Percentiles rank a stretch among this genome's conserved stretches.
phyloP scores from a whole-genome alignment of 352 stramenopile genomes.

The Phytophthora boehmeriae region DNA sequence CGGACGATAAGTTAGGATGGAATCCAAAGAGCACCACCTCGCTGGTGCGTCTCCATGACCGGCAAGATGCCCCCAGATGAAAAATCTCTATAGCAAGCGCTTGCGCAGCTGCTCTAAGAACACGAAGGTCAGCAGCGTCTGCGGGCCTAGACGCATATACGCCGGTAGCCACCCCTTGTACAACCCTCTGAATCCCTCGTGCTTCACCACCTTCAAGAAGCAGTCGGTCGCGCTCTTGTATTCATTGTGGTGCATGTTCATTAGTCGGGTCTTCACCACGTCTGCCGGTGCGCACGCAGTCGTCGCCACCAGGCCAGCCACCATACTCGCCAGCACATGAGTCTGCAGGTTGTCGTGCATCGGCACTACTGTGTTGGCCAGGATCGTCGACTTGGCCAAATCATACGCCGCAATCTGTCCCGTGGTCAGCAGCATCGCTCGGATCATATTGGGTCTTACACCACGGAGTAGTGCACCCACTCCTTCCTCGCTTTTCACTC shows the following conservation, averaged over 20 bases:
- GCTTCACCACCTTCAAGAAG: slow-evolving; percentile 78
- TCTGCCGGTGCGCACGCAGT: slow-evolving; percentile 80
- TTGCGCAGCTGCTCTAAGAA: slow-evolving; percentile 83
- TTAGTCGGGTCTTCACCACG: slow-evolving; percentile 84
- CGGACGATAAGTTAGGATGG: no score
- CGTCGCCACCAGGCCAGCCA: slow-evolving; percentile 76
- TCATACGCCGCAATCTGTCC: slow-evolving; percentile 88
- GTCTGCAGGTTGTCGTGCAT: slow-evolving; percentile 76
- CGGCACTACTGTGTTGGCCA: slow-evolving; percentile 46
- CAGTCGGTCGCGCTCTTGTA: slow-evolving; percentile 84
- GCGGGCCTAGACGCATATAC: slow-evolving; percentile 83
- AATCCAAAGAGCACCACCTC: not conserved
- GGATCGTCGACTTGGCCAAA: slow-evolving; percentile 62
- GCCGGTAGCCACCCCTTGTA: slow-evolving; percentile 87
- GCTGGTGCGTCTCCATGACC: not conserved
- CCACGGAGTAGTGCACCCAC: slow-evolving; percentile 63
- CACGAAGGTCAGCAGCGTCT: slow-evolving; percentile 89
- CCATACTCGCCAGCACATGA: slow-evolving; percentile 77
- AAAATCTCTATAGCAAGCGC: slow-evolving; percentile 54
- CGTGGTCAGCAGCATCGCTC: slow-evolving; percentile 82
- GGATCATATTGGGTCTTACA: slow-evolving; percentile 85
- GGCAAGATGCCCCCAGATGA: not conserved
- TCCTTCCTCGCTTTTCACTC: slow-evolving; percentile 73
- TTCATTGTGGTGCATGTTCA: slow-evolving; percentile 85
- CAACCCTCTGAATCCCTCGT: slow-evolving; percentile 75